These are phyloP conservation scores for Cladosporium sp. DNA, from an alignment of 2,329 filamentous ascomycete species.

Conservation along the genomic window DNA sequence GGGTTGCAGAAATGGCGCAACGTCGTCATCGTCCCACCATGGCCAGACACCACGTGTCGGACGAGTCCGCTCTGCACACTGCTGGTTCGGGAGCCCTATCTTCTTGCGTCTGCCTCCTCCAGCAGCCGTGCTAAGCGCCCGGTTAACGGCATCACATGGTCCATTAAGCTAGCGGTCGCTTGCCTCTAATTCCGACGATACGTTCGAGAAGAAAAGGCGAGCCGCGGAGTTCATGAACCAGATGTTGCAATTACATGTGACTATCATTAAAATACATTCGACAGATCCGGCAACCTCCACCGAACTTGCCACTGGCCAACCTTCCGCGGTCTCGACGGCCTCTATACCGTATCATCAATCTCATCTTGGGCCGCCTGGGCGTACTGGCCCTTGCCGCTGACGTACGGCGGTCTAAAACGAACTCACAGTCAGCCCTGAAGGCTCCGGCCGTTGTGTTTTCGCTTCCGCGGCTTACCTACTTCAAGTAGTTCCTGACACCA, in stretches of 20 bases:
- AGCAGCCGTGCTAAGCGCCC: background rate
- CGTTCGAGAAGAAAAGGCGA: no score
- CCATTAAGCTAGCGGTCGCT: no score
- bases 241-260: no score
- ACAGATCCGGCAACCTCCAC: background rate
- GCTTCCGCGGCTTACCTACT: conserved; percentile 37
- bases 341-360: conserved; percentile 21
- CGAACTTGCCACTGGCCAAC: background rate
- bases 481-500: conserved; percentile 45
- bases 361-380: conserved; percentile 23
- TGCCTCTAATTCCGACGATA: no score
- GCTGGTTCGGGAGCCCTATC: background rate
- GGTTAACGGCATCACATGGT: background rate
- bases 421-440: conserved; percentile 3
- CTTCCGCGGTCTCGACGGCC: background rate
- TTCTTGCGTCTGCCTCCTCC: background rate
- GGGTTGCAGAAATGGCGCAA: background rate
- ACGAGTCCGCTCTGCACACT: background rate
- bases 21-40: background rate
- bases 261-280: no score
- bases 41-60: conserved; percentile 2
- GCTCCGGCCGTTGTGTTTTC: background rate
- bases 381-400: conserved; percentile 21
- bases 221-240: no score
- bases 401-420: conserved; percentile 27